phyloP scores from a whole-genome alignment of 106 monocot genomes.

The Dendrobium catenatum region DNA sequence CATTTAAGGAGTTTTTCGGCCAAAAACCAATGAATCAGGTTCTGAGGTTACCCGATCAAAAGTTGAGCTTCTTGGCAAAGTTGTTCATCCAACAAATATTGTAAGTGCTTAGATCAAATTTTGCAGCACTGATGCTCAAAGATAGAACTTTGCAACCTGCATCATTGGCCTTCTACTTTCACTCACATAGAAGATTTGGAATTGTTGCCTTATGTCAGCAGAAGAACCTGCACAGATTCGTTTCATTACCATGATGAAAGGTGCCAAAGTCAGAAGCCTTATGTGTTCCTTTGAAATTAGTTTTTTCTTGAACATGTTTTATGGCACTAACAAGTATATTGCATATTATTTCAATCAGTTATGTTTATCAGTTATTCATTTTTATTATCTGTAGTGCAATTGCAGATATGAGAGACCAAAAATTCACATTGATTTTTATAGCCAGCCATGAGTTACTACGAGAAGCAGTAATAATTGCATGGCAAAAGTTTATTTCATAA shows the following conservation, averaged over 20 bases:
- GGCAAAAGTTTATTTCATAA: neutral
- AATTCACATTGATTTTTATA: too few species aligned
- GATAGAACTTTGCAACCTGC: neutral
- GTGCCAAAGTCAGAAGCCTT: neutral
- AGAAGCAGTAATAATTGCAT: too few species aligned
- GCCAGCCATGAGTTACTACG: too few species aligned
- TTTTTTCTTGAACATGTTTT: neutral
- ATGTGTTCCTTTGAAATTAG: neutral
- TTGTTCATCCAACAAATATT: neutral
- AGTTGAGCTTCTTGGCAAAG: neutral
- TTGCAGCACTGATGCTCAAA: constrained; percentile 2
- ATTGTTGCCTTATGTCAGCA: constrained; percentile 4
- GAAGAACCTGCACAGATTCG: neutral
- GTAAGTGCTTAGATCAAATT: neutral
- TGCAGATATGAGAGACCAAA: neutral
- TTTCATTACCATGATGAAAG: neutral
- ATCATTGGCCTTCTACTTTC: neutral
- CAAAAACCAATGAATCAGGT: neutral
- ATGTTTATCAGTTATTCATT: neutral
- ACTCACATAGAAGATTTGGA: constrained; percentile 4
- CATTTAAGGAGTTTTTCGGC: neutral
- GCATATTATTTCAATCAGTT: neutral
- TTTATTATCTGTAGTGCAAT: neutral
- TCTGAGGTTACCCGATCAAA: constrained; percentile 3
- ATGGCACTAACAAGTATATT: neutral